Evolutionary conservation across 1,139 yeast genomes (phyloP), one percentile per base, ranked within the genome.

Genomic region (Geotrichum carabidarum): DNA sequence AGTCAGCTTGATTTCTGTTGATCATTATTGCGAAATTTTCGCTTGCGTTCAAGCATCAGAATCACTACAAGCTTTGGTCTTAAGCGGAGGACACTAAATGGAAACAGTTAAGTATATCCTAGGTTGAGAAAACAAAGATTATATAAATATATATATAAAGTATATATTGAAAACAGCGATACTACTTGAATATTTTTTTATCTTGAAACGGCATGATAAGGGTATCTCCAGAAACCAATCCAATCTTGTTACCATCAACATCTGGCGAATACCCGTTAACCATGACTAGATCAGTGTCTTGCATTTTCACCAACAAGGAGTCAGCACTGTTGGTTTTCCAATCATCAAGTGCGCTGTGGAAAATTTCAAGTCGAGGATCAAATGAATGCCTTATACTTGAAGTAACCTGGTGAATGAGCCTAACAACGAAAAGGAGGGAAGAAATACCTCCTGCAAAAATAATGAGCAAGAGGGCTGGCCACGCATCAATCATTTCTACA

Each of bases 241-340:
- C 50, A 37, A 47, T 36, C 27, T 47, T 47, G 44, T 47, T 47
- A 36, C 44, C 36, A 8, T 37, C 37, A 36, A 27, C n/a, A 6
- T 47, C 50, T 8, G 50, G 50, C 1, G 37, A 37, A 36, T 47
- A 47, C 6, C 50, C 50, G 14, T 47, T 36, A n/a, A 47, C 50
- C 50, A 47, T 47, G 11, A 47, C 22, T 8, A 47, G 36, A 37
- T 47, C 50, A 7, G 44, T 37, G 4, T 47, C 50, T 14, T 47
- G 50, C 43, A 47, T 36, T 38, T 47, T 47, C 14, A 37, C 35
- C 12, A 47, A 14, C 12, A 47, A 40, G 12, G 35, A 27, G 35
- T 47, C 50, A 14, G 38, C 17, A 4, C 36, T 37, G 12, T 36
- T 12, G 36, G 7, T 9, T 6, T 18, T 8, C 35, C 8, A 6